Evolutionary conservation across 345 rosid genomes (phyloP).

Genomic region (Brassica rapa): DNA sequence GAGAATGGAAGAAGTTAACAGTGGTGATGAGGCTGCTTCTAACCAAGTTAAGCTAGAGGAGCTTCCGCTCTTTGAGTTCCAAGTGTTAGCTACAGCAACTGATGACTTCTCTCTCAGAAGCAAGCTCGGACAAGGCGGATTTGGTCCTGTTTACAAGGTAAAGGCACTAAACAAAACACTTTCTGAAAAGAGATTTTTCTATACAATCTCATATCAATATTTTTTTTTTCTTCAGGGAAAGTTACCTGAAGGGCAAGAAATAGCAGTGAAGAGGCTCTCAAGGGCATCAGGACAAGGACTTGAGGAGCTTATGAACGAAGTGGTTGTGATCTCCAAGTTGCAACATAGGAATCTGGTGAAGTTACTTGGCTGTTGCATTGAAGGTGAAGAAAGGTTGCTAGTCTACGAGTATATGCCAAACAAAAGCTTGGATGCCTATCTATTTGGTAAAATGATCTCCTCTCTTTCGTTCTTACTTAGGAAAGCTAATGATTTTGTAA

Average conservation of each 20-base stretch:
- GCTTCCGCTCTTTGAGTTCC: not conserved
- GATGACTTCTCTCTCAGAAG: not conserved
- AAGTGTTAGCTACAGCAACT: not conserved
- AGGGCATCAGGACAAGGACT: conserved; percentile 61
- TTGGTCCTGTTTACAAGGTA: not conserved
- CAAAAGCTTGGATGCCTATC: not conserved
- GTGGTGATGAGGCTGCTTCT: not conserved
- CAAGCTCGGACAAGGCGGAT: not conserved
- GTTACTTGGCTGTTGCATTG: conserved; percentile 33
- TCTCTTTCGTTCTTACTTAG: not conserved
- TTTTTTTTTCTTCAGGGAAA: conserved; percentile 43
- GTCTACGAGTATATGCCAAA: too few species aligned
- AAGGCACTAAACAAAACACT: not conserved
- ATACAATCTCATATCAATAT: not conserved
- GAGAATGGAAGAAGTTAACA: not conserved
- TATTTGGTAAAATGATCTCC: conserved; percentile 43
- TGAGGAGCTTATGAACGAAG: conserved; percentile 59
- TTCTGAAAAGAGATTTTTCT: not conserved
- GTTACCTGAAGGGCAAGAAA: conserved; percentile 43
- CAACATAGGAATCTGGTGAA: conserved; percentile 70
- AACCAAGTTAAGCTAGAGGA: not conserved
- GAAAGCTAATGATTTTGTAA: too few species aligned
- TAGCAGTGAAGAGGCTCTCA: conserved; percentile 66
- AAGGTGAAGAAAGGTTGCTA: too few species aligned
- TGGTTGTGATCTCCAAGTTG: conserved; percentile 55